Conservation (phyloP, 305 asterid species). For the Solanum hybrid region DNA sequence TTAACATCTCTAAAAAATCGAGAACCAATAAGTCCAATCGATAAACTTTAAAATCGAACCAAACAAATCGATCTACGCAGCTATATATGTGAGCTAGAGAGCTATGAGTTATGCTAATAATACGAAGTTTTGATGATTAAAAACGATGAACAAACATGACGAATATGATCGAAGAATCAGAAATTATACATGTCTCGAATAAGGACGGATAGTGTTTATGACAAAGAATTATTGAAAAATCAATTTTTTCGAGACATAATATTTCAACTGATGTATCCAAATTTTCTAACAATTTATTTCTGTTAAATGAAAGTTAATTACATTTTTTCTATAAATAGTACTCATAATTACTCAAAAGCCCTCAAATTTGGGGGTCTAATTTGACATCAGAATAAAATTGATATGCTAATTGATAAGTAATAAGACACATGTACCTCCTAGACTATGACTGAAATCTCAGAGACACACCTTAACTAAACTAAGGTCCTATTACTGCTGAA, state of each 20-base stretch:
- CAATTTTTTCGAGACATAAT: neutral
- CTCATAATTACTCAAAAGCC: neutral
- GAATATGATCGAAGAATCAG: neutral
- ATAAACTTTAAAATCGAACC: neutral
- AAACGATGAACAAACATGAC: neutral
- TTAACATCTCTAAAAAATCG: neutral
- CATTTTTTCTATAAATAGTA: neutral
- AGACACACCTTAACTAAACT: too few species aligned
- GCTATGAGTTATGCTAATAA: neutral
- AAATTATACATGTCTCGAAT: neutral
- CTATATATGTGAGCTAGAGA: neutral
- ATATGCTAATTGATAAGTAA: neutral
- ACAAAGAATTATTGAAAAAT: neutral
- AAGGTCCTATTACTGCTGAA: too few species aligned
- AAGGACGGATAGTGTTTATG: neutral
- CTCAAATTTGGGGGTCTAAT: neutral
- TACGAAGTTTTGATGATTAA: neutral
- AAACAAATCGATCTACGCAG: neutral
- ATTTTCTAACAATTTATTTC: neutral
- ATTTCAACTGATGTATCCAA: neutral
- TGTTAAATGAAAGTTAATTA: neutral
- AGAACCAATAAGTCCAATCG: too few species aligned
- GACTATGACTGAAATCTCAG: too few species aligned
- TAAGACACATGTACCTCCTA: too few species aligned
- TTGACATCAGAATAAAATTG: neutral